Base-by-base conservation (phyloP, 306 rosid genomes). In the Rosa rugosa region DNA sequence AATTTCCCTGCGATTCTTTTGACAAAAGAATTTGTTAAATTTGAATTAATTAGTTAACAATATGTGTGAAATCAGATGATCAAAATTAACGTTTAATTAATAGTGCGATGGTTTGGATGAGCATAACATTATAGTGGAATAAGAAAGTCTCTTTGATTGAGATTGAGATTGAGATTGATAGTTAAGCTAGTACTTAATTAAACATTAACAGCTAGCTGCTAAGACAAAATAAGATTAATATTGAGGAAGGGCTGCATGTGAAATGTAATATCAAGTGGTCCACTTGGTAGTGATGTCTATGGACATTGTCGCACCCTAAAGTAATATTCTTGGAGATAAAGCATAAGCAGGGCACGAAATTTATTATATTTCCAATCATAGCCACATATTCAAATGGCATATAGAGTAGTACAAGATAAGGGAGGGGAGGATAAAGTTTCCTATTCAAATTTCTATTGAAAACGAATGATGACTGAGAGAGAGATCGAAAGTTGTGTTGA, bases 241-340 rank as follows among this genome's bases (percentile, higher is more conserved):
- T 36, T 13, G 69, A n/a, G 22, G 22, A 13, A 65, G 13, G 70
- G 1, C 36, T 65, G 42, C 71, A 66, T 66, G 71, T 66, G 46
- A 18, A 38, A 17, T 16, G 44, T 17, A 6, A 18, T 3, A 40
- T 66, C 46, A 66, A 36, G 6, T 34, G 46, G 23, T 4, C 46
- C 71, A 38, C 46, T 66, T 66, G 71, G 46, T 17, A 65, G 71
- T 17, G 46, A 63, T 63, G 44, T 63, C 17, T 63, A 63, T 65
- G 46, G 17, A 38, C 46, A 17, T 17, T 66, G 46, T 66, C 71
- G 46, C 71, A 66, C 46, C 46, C 25, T 38, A 66, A 63, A 63
- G 69, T 14, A 5, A 31, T 31, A 63, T 25, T 31, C 42, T 34
- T 34, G 69, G 34, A 6, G 42, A 63, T 31, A 63, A 63, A 34